Conservation (phyloP, 2,329 filamentous ascomycete species). For the Drechslerella coelobrocha region DNA sequence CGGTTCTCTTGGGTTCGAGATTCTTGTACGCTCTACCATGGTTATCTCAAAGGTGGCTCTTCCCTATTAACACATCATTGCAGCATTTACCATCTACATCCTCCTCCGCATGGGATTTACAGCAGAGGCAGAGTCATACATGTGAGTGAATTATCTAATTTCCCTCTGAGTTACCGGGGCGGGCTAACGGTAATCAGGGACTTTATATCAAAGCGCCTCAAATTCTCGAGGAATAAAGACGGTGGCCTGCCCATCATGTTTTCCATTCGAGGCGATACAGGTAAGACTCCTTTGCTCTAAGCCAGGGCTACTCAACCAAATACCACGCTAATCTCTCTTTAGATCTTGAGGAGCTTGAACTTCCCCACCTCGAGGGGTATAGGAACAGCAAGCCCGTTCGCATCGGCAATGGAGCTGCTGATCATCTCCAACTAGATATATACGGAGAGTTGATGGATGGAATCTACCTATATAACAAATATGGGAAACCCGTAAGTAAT, state of each 20-base stretch:
- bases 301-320: too few relatives aligned
- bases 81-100: slow-evolving; percentile 59
- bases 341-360: slow-evolving; percentile 46
- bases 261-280: slow-evolving; percentile 74
- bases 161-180: not conserved
- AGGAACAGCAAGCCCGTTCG: slow-evolving; percentile 73
- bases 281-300: slow-evolving; percentile 67
- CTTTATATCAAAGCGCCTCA: slow-evolving; percentile 76
- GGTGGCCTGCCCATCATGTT: slow-evolving; percentile 80
- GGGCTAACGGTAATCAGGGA: slow-evolving; percentile 57
- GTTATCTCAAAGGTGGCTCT: too few relatives aligned
- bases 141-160: slow-evolving; percentile 57
- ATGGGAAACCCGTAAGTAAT: slow-evolving; percentile 70
- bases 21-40: slow-evolving; percentile 68
- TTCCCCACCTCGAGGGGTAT: slow-evolving; percentile 73
- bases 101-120: slow-evolving; percentile 77
- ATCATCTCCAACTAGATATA: slow-evolving; percentile 78
- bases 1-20: slow-evolving; percentile 81
- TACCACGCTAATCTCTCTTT: too few relatives aligned
- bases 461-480: slow-evolving; percentile 80
- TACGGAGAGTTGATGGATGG: slow-evolving; percentile 80
- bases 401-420: slow-evolving; percentile 78
- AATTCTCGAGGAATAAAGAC: slow-evolving; percentile 67
- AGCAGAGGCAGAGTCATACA: slow-evolving; percentile 78
- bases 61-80: slow-evolving; percentile 59